Conservation (phyloP, 1,139 yeast species). For the Yamadazyma pseudoaaseri region DNA sequence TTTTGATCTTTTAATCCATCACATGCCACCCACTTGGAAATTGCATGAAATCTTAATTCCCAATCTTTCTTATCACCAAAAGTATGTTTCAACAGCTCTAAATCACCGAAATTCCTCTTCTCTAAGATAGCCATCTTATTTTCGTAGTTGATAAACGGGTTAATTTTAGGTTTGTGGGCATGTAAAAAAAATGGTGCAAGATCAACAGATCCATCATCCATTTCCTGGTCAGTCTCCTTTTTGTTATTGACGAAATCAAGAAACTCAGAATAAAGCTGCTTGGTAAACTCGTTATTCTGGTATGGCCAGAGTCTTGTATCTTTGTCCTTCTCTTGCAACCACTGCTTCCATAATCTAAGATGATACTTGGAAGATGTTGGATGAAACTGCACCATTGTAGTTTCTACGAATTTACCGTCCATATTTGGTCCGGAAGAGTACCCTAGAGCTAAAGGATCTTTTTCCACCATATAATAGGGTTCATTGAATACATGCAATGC, state of each 20-base stretch:
- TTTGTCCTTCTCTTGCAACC: constrained; percentile 20
- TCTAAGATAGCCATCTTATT: constrained; percentile 18
- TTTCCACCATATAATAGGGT: constrained; percentile 29
- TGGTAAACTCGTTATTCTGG: constrained; percentile 28
- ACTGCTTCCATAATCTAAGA: constrained; percentile 27
- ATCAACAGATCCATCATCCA: constrained; percentile 9
- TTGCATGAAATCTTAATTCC: constrained; percentile 36
- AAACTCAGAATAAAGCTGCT: constrained; percentile 22
- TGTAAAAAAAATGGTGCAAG: constrained; percentile 39
- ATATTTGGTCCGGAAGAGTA: constrained; percentile 15
- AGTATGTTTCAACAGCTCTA: constrained; percentile 14
- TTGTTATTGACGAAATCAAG: constrained; percentile 10
- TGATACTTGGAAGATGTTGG: constrained; percentile 26
- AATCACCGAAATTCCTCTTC: constrained; percentile 24
- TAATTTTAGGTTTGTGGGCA: constrained; percentile 42
- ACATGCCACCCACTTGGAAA: constrained; percentile 38
- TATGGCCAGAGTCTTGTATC: constrained; percentile 34
- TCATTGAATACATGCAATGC: constrained; percentile 38
- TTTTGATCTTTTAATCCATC: constrained; percentile 20
- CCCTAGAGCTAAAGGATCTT: constrained; percentile 26
- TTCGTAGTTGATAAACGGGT: constrained; percentile 27
- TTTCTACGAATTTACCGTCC: constrained; percentile 23
- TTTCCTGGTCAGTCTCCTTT: constrained; percentile 6
- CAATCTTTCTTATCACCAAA: constrained; percentile 26
- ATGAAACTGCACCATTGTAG: constrained; percentile 34